Conservation (phyloP, 768 basidiomycete species). For the Asterophora parasitica region DNA sequence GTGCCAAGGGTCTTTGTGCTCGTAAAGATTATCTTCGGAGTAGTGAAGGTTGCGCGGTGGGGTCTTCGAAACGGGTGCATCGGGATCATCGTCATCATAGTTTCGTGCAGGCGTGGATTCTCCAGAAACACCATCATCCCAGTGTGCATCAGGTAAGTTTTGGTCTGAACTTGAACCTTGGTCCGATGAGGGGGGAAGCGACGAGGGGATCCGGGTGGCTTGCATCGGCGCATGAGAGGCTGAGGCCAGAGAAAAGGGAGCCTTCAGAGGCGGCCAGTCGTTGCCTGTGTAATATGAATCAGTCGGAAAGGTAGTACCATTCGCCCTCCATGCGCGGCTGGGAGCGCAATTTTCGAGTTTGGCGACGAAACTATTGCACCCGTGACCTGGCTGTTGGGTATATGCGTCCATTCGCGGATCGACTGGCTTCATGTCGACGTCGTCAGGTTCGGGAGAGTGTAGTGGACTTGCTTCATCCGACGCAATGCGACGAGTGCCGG, state of each 20-base stretch:
- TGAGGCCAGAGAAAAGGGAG: not conserved
- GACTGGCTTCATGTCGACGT: not conserved
- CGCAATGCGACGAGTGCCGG: too few relatives aligned
- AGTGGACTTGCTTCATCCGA: not conserved
- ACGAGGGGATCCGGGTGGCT: not conserved
- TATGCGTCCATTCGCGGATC: not conserved
- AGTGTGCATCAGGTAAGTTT: not conserved
- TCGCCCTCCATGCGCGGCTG: not conserved
- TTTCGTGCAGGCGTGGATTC: not conserved
- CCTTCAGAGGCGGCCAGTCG: not conserved
- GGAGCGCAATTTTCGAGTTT: not conserved
- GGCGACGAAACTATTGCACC: not conserved
- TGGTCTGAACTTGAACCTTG: constrained; percentile 2
- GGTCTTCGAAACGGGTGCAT: not conserved
- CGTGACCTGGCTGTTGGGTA: not conserved
- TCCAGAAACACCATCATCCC: not conserved
- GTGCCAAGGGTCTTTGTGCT: constrained; percentile 41
- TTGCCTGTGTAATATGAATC: not conserved
- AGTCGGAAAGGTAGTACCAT: not conserved
- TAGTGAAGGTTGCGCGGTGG: constrained; percentile 4
- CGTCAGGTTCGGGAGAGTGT: not conserved
- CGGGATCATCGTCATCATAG: not conserved
- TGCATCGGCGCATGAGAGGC: not conserved
- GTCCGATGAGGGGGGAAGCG: constrained; percentile 13
- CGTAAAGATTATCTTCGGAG: constrained; percentile 26